Evolutionary conservation across 495 filamentous ascomycete species (phyloP).

Genomic region (Tuber umbilicatum): DNA sequence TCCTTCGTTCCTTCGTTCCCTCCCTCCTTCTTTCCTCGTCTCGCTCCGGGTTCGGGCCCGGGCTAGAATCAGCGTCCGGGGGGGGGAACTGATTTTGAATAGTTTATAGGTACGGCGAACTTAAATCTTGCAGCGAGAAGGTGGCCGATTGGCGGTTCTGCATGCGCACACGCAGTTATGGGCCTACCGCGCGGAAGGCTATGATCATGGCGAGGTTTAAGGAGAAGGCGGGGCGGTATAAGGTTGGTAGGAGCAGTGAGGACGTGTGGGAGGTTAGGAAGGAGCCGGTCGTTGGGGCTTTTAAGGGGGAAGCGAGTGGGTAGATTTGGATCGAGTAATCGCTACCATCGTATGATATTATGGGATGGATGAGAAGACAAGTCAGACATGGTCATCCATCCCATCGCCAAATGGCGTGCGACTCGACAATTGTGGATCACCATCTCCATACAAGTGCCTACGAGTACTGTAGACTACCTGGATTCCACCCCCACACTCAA

Average conservation of each 20-base stretch:
- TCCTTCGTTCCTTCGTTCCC: too few species aligned
- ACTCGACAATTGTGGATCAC: background rate
- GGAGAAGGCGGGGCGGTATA: slow-evolving; percentile 67
- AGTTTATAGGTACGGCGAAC: slow-evolving; percentile 74
- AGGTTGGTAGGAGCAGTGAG: slow-evolving; percentile 70
- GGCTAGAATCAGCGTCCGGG: too few species aligned
- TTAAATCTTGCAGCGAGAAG: slow-evolving; percentile 67
- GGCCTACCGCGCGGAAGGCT: slow-evolving; percentile 40
- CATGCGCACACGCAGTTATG: slow-evolving; percentile 65
- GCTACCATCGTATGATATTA: slow-evolving; percentile 1
- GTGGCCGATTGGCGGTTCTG: slow-evolving; percentile 94
- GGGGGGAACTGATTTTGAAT: slow-evolving; percentile 25
- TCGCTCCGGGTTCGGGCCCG: too few species aligned
- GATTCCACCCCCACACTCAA: too few species aligned
- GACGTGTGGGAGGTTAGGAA: slow-evolving; percentile 78
- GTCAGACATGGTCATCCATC: background rate
- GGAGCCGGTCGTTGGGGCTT: slow-evolving; percentile 44
- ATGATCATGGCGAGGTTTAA: slow-evolving; percentile 64
- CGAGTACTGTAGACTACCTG: too few species aligned
- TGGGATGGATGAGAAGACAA: background rate
- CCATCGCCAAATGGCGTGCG: background rate
- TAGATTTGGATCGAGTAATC: background rate
- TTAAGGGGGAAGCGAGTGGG: slow-evolving; percentile 9
- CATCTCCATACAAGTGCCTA: background rate
- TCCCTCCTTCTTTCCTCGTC: too few species aligned